phyloP scores from a whole-genome alignment of 129 eudicot genomes.

The Saussurea involucrata region DNA sequence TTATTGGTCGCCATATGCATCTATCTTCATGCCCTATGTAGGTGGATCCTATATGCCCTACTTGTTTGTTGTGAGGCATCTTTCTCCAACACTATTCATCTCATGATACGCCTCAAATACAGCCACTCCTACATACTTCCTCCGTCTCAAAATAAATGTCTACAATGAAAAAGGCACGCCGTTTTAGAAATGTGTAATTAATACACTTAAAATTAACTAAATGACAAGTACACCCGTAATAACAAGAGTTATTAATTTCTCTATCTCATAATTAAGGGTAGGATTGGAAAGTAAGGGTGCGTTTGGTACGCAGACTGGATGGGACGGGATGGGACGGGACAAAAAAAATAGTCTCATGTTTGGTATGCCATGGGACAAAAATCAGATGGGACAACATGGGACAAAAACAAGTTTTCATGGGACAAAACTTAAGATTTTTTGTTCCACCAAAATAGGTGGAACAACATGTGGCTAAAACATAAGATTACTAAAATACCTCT shows the following conservation, averaged over 20 bases:
- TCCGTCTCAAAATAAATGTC: not conserved
- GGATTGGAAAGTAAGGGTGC: not conserved
- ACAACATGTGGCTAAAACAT: no score
- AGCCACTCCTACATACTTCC: not conserved
- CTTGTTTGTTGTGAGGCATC: not conserved
- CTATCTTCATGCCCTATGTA: not conserved
- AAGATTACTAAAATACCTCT: no score
- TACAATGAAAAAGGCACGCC: not conserved
- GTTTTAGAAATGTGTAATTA: not conserved
- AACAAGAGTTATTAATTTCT: not conserved
- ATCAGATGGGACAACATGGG: no score
- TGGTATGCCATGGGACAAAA: no score
- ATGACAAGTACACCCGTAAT: not conserved
- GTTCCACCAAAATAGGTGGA: no score
- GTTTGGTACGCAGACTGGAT: no score
- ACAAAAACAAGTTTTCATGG: no score
- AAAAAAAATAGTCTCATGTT: no score
- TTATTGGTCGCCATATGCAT: not conserved
- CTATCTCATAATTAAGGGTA: not conserved
- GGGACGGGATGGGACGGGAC: no score
- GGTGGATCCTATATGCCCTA: not conserved
- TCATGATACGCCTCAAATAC: not conserved
- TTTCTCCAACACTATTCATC: constrained; percentile 8
- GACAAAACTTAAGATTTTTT: no score
- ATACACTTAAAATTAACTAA: not conserved